Evolutionary conservation across 257 asterid genomes (phyloP), one percentile per base, ranked within the genome.

Genomic region (Coffea eugenioides): DNA sequence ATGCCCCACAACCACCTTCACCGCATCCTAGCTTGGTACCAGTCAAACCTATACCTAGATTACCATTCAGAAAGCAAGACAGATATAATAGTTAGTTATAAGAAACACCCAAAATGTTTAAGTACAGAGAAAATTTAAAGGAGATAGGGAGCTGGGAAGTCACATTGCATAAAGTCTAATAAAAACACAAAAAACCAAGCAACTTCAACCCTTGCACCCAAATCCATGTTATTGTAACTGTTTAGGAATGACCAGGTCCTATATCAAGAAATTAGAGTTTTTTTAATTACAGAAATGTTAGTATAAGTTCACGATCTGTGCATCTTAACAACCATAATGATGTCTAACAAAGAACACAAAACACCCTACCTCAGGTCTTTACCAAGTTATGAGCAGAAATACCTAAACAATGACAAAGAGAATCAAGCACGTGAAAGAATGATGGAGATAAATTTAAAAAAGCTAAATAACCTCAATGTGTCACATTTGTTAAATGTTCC

Each of bases 1-100:
- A 95, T 27, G 99, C 99, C 80, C 99, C 99, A 75, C 99, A 95
- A 48, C 99, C 99, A 84, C 99, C 99, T 89, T 95, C 99, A 57
- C 99, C 99, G 57, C 99, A 95, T 25, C 99, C 99, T 82, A 95
- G 97, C 89, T 95, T 95, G 39, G 99, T 92, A 81, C 99, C 99
- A 31, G 99, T 92, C 83, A 95, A 87, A 81, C 97, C 99, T 45
- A 86, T 82, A 81, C 88, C 99, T 95, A 88, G 14, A 68, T 4
- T 39, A 59, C 27, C 88, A 89, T 73, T 69, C 34, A 31, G 66
- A 82, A 75, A 41, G 65, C 59, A 85, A 80, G 49, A 74, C 67
- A 80, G 16, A 64, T 12, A 81, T 57, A 11, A 78, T 43, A 75
- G 34, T 31, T 27, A 73, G 65, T 41, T 62, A 77, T 14, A 64